Evolutionary conservation across 106 monocot genomes (phyloP), one percentile per base, ranked within the genome.

Genomic region (Ottelia alismoides): DNA sequence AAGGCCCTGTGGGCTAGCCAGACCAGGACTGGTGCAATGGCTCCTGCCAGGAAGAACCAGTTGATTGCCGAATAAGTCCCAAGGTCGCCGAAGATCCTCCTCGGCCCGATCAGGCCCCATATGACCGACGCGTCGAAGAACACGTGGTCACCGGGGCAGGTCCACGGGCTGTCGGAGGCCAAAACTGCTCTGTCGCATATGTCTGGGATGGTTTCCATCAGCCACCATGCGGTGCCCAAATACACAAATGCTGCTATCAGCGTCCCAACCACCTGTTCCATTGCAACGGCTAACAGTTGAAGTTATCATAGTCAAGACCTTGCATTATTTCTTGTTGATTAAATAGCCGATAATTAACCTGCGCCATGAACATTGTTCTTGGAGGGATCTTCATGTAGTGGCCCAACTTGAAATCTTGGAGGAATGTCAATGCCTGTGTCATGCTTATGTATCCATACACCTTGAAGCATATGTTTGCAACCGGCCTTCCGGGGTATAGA

Each of bases 321-420:
- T n/a, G n/a, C n/a, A n/a, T n/a, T n/a, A n/a, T 14, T 4, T 18
- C 20, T 49, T 4, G 3, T 14, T 27, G 26, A 10, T 30, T 14
- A 29, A 54, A 54, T 27, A 22, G 28, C 2, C 28, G 16, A 28
- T 0, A 28, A 54, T 9, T 12, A n/a, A 69, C 74, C 73, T 74
- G 73, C 1, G 50, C 67, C 49, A 74, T 56, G 51, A 68, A 74
- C 74, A 74, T 74, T 3, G 56, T 46, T 45, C 74, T 63, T 1
- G 74, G 75, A 1, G 75, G 75, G 22, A 74, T 63, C 52, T 74
- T 74, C 74, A 68, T 74, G 50, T 74, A 75, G 44, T 75, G 75
- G 5, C 75, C 75, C 17, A 75, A 58, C 30, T 75, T 75, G 64
- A 75, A 69, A 30, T 74, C 74, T 28, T 27, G 27, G 16, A 68